These are phyloP conservation scores for Soucietia sequanensis DNA, from an alignment of 805 yeast species.

Conservation along the genomic window DNA sequence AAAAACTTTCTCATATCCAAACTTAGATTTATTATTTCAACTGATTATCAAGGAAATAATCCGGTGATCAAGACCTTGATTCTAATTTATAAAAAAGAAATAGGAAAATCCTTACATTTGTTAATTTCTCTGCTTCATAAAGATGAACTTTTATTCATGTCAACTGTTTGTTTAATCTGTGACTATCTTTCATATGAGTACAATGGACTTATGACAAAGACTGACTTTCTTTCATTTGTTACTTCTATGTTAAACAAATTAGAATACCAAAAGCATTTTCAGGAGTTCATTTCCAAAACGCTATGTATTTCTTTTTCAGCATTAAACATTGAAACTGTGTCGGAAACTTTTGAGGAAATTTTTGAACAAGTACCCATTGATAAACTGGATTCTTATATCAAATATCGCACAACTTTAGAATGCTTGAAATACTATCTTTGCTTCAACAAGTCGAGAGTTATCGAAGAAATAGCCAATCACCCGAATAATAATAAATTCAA, in stretches of 20 bases:
- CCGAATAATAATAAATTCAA: constrained; percentile 10
- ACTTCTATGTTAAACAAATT: not conserved
- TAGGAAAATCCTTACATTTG: not conserved
- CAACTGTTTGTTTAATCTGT: not conserved
- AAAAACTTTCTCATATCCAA: too few species aligned
- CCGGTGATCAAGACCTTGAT: not conserved
- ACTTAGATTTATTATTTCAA: constrained; percentile 13
- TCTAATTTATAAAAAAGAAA: not conserved
- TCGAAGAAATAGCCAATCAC: constrained; percentile 6
- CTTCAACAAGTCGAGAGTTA: constrained; percentile 9
- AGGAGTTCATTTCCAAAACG: not conserved
- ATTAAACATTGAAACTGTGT: not conserved
- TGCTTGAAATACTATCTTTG: constrained; percentile 13
- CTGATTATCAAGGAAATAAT: constrained; percentile 10
- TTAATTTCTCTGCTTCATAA: not conserved
- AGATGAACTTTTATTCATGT: not conserved
- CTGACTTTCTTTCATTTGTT: constrained; percentile 3
- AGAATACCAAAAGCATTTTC: not conserved
- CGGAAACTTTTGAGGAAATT: constrained; percentile 4
- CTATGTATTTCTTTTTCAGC: not conserved
- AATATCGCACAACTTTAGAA: too few species aligned
- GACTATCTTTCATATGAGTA: not conserved
- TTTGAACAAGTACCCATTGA: too few species aligned
- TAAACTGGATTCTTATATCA: too few species aligned
- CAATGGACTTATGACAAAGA: not conserved